Percentiles rank a stretch among this genome's conserved stretches.
These are phyloP conservation scores for Kitagawia praeruptora DNA, from an alignment of 129 eudicot species.

Conservation along the genomic window DNA sequence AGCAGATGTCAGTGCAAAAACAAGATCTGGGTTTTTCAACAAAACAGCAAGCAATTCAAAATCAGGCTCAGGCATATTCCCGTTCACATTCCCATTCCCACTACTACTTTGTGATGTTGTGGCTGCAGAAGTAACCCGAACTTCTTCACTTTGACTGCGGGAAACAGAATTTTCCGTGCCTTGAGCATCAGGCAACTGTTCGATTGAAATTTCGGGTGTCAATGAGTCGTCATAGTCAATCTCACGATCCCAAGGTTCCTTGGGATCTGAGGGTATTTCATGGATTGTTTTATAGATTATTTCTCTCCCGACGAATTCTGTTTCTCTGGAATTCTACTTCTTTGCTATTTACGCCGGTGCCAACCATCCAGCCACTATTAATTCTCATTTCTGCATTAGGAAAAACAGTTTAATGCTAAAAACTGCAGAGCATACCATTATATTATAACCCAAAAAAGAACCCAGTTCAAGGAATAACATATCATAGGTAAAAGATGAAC, in stretches of 20 bases:
- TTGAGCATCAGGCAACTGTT: constrained; percentile 65
- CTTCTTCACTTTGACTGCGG: constrained; percentile 1
- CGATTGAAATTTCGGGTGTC: constrained; percentile 71
- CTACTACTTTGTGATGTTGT: constrained; percentile 11
- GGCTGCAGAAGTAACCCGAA: constrained; percentile 15
- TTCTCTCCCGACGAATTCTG: constrained; percentile 73
- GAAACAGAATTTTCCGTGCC: constrained; percentile 20
- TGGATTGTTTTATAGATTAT: constrained; percentile 36
- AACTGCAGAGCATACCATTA: background rate
- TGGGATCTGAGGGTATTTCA: constrained; percentile 76
- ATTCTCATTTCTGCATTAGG: constrained; percentile 58
- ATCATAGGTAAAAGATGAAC: background rate
- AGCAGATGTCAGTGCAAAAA: constrained; percentile 73
- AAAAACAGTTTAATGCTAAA: constrained; percentile 4
- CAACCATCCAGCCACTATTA: constrained; percentile 47
- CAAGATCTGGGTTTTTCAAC: constrained; percentile 78
- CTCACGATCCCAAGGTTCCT: constrained; percentile 95
- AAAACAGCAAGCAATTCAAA: constrained; percentile 72
- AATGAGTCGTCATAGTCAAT: constrained; percentile 84
- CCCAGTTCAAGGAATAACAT: background rate
- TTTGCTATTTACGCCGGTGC: constrained; percentile 72
- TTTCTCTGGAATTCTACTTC: constrained; percentile 78
- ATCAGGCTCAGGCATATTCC: constrained; percentile 53
- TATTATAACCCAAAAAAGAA: background rate
- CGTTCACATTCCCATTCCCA: constrained; percentile 23